A percentile compares a stretch with the other conserved stretches of the same genome.
Evolutionary conservation across 345 rosid genomes (phyloP).

Genomic region (Heritiera littoralis): DNA sequence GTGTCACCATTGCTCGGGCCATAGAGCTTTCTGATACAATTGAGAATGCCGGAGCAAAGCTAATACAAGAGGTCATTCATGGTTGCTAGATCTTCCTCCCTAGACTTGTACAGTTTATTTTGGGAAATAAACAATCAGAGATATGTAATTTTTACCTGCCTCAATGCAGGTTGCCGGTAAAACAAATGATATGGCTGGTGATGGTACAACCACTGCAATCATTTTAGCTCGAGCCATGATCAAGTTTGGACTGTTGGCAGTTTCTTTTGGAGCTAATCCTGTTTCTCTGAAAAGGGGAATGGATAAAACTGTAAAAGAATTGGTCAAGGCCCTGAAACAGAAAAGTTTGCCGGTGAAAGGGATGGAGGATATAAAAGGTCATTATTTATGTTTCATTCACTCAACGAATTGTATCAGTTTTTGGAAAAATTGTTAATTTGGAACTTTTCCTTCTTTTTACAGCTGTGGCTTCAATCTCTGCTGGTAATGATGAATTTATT

Average conservation of each 20-base stretch:
- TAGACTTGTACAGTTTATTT: constrained; percentile 15
- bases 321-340: constrained; percentile 50
- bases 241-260: constrained; percentile 66
- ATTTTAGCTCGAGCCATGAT: constrained; percentile 82
- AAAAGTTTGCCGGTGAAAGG: constrained; percentile 67
- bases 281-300: constrained; percentile 69
- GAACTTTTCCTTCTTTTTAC: constrained; percentile 27
- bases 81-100: constrained; percentile 44
- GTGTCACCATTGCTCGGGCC: constrained; percentile 73
- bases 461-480: constrained; percentile 92
- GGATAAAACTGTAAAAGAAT: constrained; percentile 57
- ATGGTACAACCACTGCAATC: constrained; percentile 86
- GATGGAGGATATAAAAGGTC: constrained; percentile 68
- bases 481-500: constrained; percentile 82
- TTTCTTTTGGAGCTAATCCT: constrained; percentile 84
- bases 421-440: background rate
- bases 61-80: constrained; percentile 90
- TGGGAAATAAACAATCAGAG: background rate
- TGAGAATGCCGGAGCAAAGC: constrained; percentile 77
- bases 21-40: constrained; percentile 73
- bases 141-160: constrained; percentile 21
- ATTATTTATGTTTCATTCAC: background rate
- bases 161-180: constrained; percentile 70
- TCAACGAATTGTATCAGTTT: background rate
- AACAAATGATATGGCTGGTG: constrained; percentile 87